phyloP scores from a whole-genome alignment of 202 grass and related monocot species.

The Tripidium arundinaceum region DNA sequence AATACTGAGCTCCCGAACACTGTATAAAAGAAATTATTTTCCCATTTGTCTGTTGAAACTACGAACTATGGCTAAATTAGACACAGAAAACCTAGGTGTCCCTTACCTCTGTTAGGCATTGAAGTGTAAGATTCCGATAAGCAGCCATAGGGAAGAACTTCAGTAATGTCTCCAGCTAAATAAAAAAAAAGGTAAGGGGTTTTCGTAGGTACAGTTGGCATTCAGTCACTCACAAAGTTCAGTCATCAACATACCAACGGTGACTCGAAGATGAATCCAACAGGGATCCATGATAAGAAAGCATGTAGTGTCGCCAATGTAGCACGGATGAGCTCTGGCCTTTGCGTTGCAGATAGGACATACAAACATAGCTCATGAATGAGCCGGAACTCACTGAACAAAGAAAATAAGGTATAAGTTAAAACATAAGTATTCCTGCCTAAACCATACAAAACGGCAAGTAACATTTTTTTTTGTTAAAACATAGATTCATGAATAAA shows the following conservation, averaged over 20 bases:
- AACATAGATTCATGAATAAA: background rate
- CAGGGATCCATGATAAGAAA: conserved; percentile 97
- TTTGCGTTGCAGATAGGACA: conserved; percentile 95
- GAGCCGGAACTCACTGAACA: conserved; percentile 93
- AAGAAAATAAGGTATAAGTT: conserved; percentile 19
- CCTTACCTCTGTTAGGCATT: conserved; percentile 95
- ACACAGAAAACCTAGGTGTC: conserved; percentile 2
- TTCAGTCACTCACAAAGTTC: conserved; percentile 12
- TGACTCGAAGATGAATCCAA: conserved; percentile 98
- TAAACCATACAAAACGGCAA: no score
- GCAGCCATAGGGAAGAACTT: conserved; percentile 90
- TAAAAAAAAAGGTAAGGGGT: conserved; percentile 5
- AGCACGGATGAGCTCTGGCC: conserved; percentile 86
- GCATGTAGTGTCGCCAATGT: conserved; percentile 98
- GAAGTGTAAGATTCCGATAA: conserved; percentile 97
- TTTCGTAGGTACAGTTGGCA: conserved; percentile 4
- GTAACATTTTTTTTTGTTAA: background rate
- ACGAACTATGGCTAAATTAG: background rate
- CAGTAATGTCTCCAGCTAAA: conserved; percentile 89
- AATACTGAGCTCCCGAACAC: conserved; percentile 16
- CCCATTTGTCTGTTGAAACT: conserved; percentile 12
- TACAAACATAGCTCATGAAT: conserved; percentile 99
- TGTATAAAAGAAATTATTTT: background rate
- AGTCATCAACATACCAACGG: conserved; percentile 62
- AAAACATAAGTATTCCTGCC: background rate